phyloP scores from a whole-genome alignment of 352 stramenopile species.

The Halophytophthora polymorphica region DNA sequence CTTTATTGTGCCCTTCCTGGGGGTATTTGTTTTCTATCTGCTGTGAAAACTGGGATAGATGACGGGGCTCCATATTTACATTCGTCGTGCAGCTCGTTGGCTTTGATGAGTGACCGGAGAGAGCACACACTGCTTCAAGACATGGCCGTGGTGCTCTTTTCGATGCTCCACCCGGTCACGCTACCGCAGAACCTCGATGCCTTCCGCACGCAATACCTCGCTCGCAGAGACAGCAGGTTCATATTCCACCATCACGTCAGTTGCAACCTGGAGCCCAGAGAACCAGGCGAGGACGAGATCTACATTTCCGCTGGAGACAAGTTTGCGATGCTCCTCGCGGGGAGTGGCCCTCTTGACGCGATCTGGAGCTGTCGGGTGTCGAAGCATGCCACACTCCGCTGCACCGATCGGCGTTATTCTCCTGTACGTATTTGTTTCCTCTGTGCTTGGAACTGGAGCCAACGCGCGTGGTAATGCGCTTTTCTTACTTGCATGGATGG shows the following conservation, averaged over 20 bases:
- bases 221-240: constrained; percentile 4
- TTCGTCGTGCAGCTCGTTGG: neutral
- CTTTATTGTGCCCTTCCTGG: neutral
- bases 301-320: constrained; percentile 7
- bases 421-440: constrained; percentile 7
- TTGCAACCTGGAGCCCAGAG: neutral
- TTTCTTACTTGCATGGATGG: neutral
- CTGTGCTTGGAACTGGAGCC: neutral
- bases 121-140: constrained; percentile 17
- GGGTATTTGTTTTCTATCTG: neutral
- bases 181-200: constrained; percentile 12
- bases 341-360: neutral
- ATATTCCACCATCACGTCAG: constrained; percentile 11
- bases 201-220: constrained; percentile 15
- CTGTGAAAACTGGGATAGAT: neutral
- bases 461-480: neutral
- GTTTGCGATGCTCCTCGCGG: constrained; percentile 4
- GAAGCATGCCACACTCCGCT: constrained; percentile 1
- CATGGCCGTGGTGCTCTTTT: constrained; percentile 17
- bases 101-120: constrained; percentile 1
- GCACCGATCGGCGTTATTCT: constrained; percentile 12
- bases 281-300: neutral
- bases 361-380: constrained; percentile 7
- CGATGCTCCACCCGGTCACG: constrained; percentile 18
- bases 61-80: no score